Percentiles rank a stretch among this genome's conserved stretches.
phyloP scores from a whole-genome alignment of 495 filamentous ascomycete genomes.

The Penicillium waksmanii region DNA sequence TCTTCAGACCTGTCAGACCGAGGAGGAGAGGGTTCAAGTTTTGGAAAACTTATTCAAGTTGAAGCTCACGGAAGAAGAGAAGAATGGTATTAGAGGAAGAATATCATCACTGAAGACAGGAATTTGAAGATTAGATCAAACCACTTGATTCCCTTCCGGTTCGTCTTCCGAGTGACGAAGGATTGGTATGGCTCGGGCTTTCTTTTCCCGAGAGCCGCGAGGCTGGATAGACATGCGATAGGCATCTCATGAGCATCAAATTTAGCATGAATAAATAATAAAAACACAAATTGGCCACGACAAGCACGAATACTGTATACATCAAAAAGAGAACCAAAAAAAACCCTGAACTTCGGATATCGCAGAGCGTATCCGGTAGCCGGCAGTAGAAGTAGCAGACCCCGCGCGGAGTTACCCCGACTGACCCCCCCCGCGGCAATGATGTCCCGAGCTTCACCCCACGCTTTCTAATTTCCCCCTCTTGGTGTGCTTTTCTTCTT shows the following conservation, averaged over 20 bases:
- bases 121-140: neutral
- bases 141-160: no score
- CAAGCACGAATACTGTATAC: neutral
- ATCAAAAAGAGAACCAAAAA: neutral
- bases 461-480: conserved; percentile 3
- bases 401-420: conserved; percentile 18
- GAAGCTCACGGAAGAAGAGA: conserved; percentile 1
- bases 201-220: neutral
- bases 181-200: neutral
- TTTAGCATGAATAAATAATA: no score
- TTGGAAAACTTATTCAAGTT: neutral
- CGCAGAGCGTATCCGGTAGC: no score
- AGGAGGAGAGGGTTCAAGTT: neutral
- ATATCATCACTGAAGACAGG: neutral
- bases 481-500: conserved; percentile 2
- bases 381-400: neutral
- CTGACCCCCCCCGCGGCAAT: conserved; percentile 1
- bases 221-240: no score
- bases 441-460: conserved; percentile 13
- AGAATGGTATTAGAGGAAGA: neutral
- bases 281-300: neutral
- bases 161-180: no score
- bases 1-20: conserved; percentile 1
- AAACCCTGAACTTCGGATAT: neutral
- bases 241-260: neutral